A percentile compares a stretch with the other conserved stretches of the same genome.
phyloP scores from a whole-genome alignment of 495 filamentous ascomycete genomes.

The Xylaria telfairii region DNA sequence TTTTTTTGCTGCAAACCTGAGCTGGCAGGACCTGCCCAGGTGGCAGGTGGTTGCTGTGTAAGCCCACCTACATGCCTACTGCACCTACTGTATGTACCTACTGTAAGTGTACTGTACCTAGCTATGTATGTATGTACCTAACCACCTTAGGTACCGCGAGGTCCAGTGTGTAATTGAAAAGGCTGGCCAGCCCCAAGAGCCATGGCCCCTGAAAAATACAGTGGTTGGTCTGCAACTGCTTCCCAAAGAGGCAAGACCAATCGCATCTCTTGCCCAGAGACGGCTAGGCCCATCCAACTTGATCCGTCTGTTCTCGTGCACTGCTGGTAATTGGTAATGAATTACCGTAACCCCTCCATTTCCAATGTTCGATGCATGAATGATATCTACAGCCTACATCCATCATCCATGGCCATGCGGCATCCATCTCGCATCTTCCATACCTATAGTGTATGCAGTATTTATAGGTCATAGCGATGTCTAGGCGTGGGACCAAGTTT shows the following conservation, averaged over 20 bases:
- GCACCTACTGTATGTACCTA: too few relatives aligned
- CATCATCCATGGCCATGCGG: not conserved
- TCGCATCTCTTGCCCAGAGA: too few relatives aligned
- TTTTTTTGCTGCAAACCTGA: constrained; percentile 12
- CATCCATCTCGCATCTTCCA: not conserved
- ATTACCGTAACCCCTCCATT: constrained; percentile 7
- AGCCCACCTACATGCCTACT: constrained; percentile 28
- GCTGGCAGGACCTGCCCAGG: constrained; percentile 26
- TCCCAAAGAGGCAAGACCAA: constrained; percentile 1
- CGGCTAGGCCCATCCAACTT: not conserved
- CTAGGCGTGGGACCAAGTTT: not conserved
- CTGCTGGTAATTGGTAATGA: too few relatives aligned
- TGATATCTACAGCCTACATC: not conserved
- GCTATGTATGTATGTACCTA: too few relatives aligned
- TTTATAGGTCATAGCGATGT: constrained; percentile 1
- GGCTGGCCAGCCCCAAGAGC: constrained; percentile 26
- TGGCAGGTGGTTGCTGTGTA: constrained; percentile 28
- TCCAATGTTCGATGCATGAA: constrained; percentile 13
- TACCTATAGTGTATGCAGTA: constrained; percentile 1
- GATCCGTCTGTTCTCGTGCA: not conserved
- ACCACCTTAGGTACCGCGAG: too few relatives aligned
- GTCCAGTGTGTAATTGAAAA: constrained; percentile 29
- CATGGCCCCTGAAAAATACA: constrained; percentile 2
- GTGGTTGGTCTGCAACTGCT: constrained; percentile 11
- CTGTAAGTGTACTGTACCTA: too few relatives aligned